Percentiles rank a stretch among this genome's conserved stretches.
Conservation (phyloP, 805 yeast species). For the Schwanniomyces pseudopolymorphus region DNA sequence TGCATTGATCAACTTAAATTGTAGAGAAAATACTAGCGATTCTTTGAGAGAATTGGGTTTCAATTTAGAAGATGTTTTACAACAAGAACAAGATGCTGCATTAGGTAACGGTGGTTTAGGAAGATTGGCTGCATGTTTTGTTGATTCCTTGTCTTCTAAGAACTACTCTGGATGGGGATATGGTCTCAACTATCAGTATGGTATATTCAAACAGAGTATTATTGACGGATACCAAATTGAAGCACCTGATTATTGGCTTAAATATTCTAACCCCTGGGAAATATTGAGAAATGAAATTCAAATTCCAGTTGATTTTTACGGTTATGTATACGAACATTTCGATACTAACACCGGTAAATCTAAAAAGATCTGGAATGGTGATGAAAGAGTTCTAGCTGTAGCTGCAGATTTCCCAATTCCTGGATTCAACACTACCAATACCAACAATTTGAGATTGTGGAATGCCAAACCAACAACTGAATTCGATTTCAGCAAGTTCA, state of each 20-base stretch:
- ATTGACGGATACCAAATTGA: slow-evolving; percentile 93
- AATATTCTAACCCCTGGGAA: slow-evolving; percentile 91
- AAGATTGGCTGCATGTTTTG: slow-evolving; percentile 90
- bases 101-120: slow-evolving; percentile 96
- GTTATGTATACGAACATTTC: slow-evolving; percentile 61
- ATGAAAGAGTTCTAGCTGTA: slow-evolving; percentile 84
- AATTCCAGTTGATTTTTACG: slow-evolving; percentile 88
- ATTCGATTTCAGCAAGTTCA: slow-evolving; percentile 88
- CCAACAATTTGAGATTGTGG: slow-evolving; percentile 90
- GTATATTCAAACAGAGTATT: slow-evolving; percentile 87
- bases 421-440: slow-evolving; percentile 78
- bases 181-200: slow-evolving; percentile 90
- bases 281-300: slow-evolving; percentile 82
- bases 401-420: slow-evolving; percentile 94
- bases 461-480: slow-evolving; percentile 85
- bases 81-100: slow-evolving; percentile 91
- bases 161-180: slow-evolving; percentile 96
- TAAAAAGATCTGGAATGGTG: slow-evolving; percentile 77
- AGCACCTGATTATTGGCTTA: slow-evolving; percentile 92
- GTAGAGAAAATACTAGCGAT: slow-evolving; percentile 54
- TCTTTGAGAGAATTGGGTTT: slow-evolving; percentile 72
- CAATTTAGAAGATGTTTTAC: slow-evolving; percentile 79
- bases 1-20: slow-evolving; percentile 78
- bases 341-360: slow-evolving; percentile 56
- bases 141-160: slow-evolving; percentile 83